Evolutionary conservation across 768 basidiomycete species (phyloP), one percentile per base, ranked within the genome.

Genomic region (Hericium alpestre): DNA sequence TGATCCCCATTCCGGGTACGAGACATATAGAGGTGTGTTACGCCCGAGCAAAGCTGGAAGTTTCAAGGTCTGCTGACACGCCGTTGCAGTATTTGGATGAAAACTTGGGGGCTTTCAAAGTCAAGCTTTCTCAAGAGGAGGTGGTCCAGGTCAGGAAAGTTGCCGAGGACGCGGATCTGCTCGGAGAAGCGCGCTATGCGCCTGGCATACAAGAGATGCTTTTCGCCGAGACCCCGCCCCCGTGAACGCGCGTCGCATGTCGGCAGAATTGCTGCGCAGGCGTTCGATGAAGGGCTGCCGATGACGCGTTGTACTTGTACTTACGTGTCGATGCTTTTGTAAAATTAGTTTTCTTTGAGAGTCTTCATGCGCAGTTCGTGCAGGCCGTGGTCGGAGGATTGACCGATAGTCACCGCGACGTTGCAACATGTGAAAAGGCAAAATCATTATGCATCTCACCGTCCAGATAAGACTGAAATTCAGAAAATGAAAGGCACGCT

Each of bases 1-100:
- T 81, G 54, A 73, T 79, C 58, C 69, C 75, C 25, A 78, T 78
- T 59, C 77, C 78, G 2, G 79, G 77, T 1, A 78, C 77, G 1
- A 75, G 68, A 56, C 71, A 67, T 37, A 61, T 74, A 57, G 70
- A 70, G 63, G 72, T 72, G 23, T 51, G 56, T n/a, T 32, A n/a
- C 16, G 32, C 8, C 32, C 6, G 8, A 32, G 8, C 32, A 32
- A n/a, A 46, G 41, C 41, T 43, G 15, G 13, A 43, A 10, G 20
- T 13, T n/a, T 18, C 16, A 8, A 18, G 16, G n/a, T 46, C 43
- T n/a, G 20, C 43, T 46, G 43, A 46, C 16, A 46, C 20, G 43
- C 13, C 4, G 10, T n/a, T 46, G 43, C 43, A 46, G 43, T 46
- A 46, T 20, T 20, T 46, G 43, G 43, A 46, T 15, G 43, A 46